Base-by-base conservation (phyloP, 1,284 basidiomycete species). In the Golubevia sp. region DNA sequence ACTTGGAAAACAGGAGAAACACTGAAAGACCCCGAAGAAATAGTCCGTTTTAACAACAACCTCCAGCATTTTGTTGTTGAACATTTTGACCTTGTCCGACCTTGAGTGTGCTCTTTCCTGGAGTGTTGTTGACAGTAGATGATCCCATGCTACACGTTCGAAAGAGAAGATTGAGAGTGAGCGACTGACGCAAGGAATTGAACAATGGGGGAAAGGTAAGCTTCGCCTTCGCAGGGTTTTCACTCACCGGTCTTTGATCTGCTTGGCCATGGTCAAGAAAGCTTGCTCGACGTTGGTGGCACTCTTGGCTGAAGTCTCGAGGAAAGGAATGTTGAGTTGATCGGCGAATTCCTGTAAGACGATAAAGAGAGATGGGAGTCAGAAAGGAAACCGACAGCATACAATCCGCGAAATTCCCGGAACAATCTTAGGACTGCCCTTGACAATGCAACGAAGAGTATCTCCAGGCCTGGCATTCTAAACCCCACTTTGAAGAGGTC, bases 231-330 rank as follows among this genome's bases (percentile, higher is more conserved):
- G 30, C 11, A 49, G 48, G n/a, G 30, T 50, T 21, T 59, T 26
- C 15, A 34, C 67, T 48, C 53, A 67, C 67, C 80, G 68, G 66
- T 83, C 80, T 73, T 83, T 83, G 74, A 83, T 83, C 68, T 83
- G 82, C 70, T 83, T 82, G 20, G 85, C 85, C 85, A 86, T 86
- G 58, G 85, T 85, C 69, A 85, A 73, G 84, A 86, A 86, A 1
- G 85, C 85, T 70, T 86, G 85, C 68, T 86, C 85, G 74, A 86
- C 85, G 59, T 86, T 86, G 55, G 84, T 85, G 21, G 85, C 83
- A 64, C 83, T 84, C 82, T 86, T 86, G 57, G 85, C 85, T 56
- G 81, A 84, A 6, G 85, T 86, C 77, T 86, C 85, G 60, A 86
- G 75, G 79, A 86, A 84, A 23, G 81, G 78, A 44, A 85, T 84